Evolutionary conservation across 2,329 filamentous ascomycete genomes (phyloP), one percentile per base, ranked within the genome.

Genomic region (Neonectria neomacrospora): DNA sequence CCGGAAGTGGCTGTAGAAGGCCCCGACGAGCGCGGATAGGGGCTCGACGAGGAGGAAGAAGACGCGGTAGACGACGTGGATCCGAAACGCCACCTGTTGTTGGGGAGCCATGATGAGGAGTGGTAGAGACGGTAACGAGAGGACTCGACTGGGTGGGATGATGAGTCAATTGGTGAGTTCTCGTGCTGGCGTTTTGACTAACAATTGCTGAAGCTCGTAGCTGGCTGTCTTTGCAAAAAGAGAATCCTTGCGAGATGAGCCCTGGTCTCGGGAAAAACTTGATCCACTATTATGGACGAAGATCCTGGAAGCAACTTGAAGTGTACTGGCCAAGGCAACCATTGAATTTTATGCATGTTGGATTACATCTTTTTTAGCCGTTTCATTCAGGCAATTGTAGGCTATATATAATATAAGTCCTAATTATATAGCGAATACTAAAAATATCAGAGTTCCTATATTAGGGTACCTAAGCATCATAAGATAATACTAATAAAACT

Each of bases 1-100:
- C 20, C 76, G 78, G 67, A 83, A 82, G 68, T 86, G 81, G 23
- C 81, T 81, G 73, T 77, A 86, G 74, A 79, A 86, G 32, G 85
- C 85, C 50, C 85, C 85, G 5, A 80, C 79, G 22, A 86, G 79
- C 26, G 85, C 85, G 0, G 83, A 84, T 53, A 86, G 67, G 44
- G 85, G 86, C 77, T 95, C 92, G 72, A 94, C 81, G 74, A 89
- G 83, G 66, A 94, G 87, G 80, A 94, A 94, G 81, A 94, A 93
- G 74, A 90, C 70, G 61, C 86, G 85, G 80, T 94, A 94, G 65
- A 82, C 68, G 37, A 84, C 69, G 22, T 90, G 90, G 39, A 92
- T 83, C 58, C 75, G 75, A 65, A 84, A 80, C 48, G 80, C 80
- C 58, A 72, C 63, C 20, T 71, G 71, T 16, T 67, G 65, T 12